Evolutionary conservation across 306 rosid species (phyloP).

Genomic region (Pachyrhizus erosus): DNA sequence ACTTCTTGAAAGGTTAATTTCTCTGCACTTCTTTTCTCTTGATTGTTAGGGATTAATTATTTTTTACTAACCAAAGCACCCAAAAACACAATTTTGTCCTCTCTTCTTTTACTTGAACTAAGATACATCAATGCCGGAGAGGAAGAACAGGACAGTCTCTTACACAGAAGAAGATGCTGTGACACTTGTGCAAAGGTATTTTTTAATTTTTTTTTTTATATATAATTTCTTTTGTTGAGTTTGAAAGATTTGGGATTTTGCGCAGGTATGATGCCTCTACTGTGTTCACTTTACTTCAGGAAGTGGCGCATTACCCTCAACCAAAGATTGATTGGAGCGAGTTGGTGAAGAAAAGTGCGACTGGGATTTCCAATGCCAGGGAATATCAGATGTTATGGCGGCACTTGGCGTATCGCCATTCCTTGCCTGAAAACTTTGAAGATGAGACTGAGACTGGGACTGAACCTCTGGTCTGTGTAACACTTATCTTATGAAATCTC

Average conservation of each 20-base stretch:
- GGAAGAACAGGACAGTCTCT: slow-evolving; percentile 46
- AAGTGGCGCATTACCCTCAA: slow-evolving; percentile 56
- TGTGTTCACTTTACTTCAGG: slow-evolving; percentile 73
- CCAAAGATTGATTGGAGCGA: slow-evolving; percentile 79
- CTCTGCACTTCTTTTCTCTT: not conserved
- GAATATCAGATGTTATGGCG: slow-evolving; percentile 97
- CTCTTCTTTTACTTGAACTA: slow-evolving; percentile 5
- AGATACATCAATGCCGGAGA: slow-evolving; percentile 52
- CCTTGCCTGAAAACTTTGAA: slow-evolving; percentile 52
- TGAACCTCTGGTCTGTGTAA: slow-evolving; percentile 66
- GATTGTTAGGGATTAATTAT: not conserved
- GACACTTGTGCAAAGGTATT: slow-evolving; percentile 64
- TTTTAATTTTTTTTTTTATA: not conserved
- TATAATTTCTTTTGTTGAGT: not conserved
- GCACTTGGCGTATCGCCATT: slow-evolving; percentile 75
- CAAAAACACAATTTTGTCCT: not conserved
- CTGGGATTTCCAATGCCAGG: slow-evolving; percentile 83
- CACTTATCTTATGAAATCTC: not conserved
- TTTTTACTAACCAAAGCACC: not conserved
- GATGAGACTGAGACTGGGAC: slow-evolving; percentile 54
- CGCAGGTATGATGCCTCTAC: slow-evolving; percentile 65
- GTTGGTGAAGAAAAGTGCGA: slow-evolving; percentile 68
- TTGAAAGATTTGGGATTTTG: slow-evolving; percentile 18
- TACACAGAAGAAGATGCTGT: slow-evolving; percentile 62
- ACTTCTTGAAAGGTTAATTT: not conserved